A percentile compares a stretch with the other conserved stretches of the same genome.
These are phyloP conservation scores for Staphylotrichum tortipilum DNA, from an alignment of 495 filamentous ascomycete species.

Conservation along the genomic window DNA sequence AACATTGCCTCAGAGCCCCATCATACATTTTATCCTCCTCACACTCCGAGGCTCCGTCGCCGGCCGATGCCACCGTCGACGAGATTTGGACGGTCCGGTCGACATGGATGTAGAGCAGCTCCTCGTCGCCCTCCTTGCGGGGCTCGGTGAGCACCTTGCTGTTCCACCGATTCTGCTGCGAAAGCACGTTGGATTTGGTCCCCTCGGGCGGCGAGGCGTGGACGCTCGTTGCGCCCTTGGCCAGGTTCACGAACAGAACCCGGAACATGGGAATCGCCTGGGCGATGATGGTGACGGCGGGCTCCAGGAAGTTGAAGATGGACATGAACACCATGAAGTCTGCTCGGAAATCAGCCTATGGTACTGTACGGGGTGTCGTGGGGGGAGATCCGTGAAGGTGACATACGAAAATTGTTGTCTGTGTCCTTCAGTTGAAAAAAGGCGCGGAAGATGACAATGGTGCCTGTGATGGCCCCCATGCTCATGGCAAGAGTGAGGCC, in stretches of 20 bases:
- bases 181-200: background rate
- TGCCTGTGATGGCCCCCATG: slow-evolving; percentile 20
- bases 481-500: slow-evolving; percentile 28
- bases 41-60: too few species aligned
- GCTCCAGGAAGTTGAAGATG: slow-evolving; percentile 20
- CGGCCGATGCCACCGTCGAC: too few species aligned
- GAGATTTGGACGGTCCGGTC: background rate
- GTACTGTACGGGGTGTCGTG: background rate
- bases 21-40: background rate
- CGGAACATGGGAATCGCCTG: slow-evolving; percentile 19
- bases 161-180: background rate
- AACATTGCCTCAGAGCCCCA: too few species aligned
- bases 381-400: background rate
- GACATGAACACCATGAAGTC: slow-evolving; percentile 18
- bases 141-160: background rate
- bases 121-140: background rate
- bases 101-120: background rate
- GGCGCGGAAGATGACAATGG: slow-evolving; percentile 14
- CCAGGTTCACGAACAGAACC: slow-evolving; percentile 12
- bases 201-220: background rate
- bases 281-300: slow-evolving; percentile 15
- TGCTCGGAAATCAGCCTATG: background rate
- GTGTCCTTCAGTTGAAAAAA: slow-evolving; percentile 9
- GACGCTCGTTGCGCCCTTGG: background rate
- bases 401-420: slow-evolving; percentile 15